Percentiles rank a stretch among this genome's conserved stretches.
Conservation (phyloP, 2,329 filamentous ascomycete genomes). For the Phialophora verrucosa region DNA sequence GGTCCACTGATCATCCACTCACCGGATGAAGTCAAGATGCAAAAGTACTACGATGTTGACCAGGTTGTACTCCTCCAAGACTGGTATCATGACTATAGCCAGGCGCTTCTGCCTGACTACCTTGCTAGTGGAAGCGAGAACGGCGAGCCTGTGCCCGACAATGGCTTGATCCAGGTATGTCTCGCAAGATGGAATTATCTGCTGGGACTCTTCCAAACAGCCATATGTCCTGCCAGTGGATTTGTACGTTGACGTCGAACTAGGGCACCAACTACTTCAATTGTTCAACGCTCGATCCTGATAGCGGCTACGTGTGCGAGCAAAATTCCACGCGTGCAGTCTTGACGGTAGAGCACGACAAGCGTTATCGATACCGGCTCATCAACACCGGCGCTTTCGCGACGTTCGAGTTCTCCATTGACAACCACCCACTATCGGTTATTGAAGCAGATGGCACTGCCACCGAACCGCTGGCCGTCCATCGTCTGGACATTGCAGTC, state of each 20-base stretch:
- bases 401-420: slow-evolving; percentile 55
- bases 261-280: slow-evolving; percentile 64
- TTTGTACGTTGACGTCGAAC: background rate
- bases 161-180: slow-evolving; percentile 62
- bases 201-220: background rate
- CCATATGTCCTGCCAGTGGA: background rate
- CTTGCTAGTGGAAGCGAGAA: slow-evolving; percentile 62
- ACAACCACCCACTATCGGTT: slow-evolving; percentile 38
- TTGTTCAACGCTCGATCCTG: slow-evolving; percentile 43
- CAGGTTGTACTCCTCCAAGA: slow-evolving; percentile 71
- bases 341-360: slow-evolving; percentile 63
- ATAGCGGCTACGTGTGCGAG: slow-evolving; percentile 19
- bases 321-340: slow-evolving; percentile 22
- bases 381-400: slow-evolving; percentile 78
- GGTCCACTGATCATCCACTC: slow-evolving; percentile 70
- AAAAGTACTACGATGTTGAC: slow-evolving; percentile 63
- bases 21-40: slow-evolving; percentile 55
- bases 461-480: slow-evolving; percentile 53
- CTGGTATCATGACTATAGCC: slow-evolving; percentile 63
- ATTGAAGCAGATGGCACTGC: slow-evolving; percentile 47
- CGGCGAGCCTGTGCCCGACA: slow-evolving; percentile 69
- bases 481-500: slow-evolving; percentile 67
- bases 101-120: slow-evolving; percentile 23
- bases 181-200: background rate
- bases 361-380: slow-evolving; percentile 74